These are phyloP conservation scores for Salvia hispanica DNA, from an alignment of 257 asterid species.

Conservation along the genomic window DNA sequence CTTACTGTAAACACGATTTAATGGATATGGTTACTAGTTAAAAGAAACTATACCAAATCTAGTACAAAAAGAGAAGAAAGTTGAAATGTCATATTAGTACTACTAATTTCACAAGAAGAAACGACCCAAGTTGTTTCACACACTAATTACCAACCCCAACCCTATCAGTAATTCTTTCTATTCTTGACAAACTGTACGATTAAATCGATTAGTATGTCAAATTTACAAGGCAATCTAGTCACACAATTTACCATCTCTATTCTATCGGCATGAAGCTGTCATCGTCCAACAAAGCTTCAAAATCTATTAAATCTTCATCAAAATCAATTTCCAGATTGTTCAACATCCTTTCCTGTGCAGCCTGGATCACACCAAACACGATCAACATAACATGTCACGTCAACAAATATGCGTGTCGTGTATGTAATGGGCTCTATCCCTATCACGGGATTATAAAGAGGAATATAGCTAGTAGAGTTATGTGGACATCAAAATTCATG, in stretches of 20 bases:
- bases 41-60: neutral
- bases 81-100: slow-evolving; percentile 33
- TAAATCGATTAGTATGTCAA: slow-evolving; percentile 38
- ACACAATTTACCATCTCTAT: slow-evolving; percentile 33
- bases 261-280: slow-evolving; percentile 58
- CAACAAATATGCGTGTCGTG: too few relatives aligned
- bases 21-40: neutral
- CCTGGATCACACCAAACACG: slow-evolving; percentile 52
- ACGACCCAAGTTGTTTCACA: slow-evolving; percentile 18
- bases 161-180: slow-evolving; percentile 33
- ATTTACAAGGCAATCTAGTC: slow-evolving; percentile 47
- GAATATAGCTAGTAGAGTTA: neutral
- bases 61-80: neutral
- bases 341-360: slow-evolving; percentile 47
- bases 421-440: neutral
- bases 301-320: slow-evolving; percentile 67
- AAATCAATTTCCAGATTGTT: slow-evolving; percentile 53
- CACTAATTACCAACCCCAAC: slow-evolving; percentile 32
- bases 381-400: slow-evolving; percentile 18
- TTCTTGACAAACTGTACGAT: slow-evolving; percentile 34
- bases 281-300: slow-evolving; percentile 71
- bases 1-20: too few relatives aligned
- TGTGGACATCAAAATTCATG: neutral
- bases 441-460: neutral
- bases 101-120: slow-evolving; percentile 31